A percentile compares a stretch with the other conserved stretches of the same genome.
These are phyloP conservation scores for Penicillium sp. DNA, from an alignment of 2,329 filamentous ascomycete genomes.

Conservation along the genomic window DNA sequence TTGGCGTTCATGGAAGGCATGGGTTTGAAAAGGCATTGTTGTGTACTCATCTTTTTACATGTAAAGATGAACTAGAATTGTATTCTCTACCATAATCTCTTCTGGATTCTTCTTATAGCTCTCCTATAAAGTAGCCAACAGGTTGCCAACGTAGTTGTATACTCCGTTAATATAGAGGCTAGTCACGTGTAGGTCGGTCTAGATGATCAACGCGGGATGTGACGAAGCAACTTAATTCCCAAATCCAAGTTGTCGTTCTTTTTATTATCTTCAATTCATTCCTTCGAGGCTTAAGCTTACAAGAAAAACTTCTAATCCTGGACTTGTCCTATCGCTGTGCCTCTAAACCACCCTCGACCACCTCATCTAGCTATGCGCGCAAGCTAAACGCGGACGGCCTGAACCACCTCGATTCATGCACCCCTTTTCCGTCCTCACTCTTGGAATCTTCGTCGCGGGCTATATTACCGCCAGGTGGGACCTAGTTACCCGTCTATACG, in stretches of 20 bases:
- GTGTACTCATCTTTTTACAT: conserved; percentile 1
- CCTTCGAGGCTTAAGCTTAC: neutral
- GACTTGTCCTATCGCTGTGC: neutral
- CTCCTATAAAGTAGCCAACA: neutral
- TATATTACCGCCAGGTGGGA: conserved; percentile 99
- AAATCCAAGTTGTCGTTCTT: neutral
- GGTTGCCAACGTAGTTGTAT: neutral
- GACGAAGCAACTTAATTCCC: conserved; percentile 5
- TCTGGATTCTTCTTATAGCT: neutral
- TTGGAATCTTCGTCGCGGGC: conserved; percentile 98
- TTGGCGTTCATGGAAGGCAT: conserved; percentile 16
- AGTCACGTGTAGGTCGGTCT: conserved; percentile 23
- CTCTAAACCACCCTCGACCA: neutral
- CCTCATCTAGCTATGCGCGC: conserved; percentile 33
- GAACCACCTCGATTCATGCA: conserved; percentile 66
- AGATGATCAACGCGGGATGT: conserved; percentile 19
- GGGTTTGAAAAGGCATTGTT: conserved; percentile 8
- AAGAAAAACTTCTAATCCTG: neutral
- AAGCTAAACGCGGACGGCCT: conserved; percentile 27
- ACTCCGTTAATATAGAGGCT: neutral
- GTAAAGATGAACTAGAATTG: neutral
- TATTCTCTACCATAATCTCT: neutral
- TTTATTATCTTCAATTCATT: neutral
- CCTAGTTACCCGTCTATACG: conserved; percentile 93
- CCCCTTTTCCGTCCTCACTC: conserved; percentile 92